phyloP scores from a whole-genome alignment of 2,329 filamentous ascomycete genomes.

The Fusarium denticulatum region DNA sequence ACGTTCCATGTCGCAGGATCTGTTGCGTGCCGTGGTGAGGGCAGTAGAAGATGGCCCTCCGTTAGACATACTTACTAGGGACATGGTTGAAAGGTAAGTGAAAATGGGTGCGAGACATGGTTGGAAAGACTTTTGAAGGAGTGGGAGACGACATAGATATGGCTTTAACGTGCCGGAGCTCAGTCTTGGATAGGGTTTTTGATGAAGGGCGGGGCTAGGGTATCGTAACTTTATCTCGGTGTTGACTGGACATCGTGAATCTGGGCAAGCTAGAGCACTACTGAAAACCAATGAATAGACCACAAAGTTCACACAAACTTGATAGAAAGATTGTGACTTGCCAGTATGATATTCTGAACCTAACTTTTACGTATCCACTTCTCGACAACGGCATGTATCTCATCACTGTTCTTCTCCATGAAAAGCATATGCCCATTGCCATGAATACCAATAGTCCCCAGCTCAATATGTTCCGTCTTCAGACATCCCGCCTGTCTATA shows the following conservation, averaged over 20 bases:
- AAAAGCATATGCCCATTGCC: constrained; percentile 41
- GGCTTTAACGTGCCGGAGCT: too few relatives aligned
- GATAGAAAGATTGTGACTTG: background rate
- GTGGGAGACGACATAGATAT: background rate
- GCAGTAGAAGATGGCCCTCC: fast-evolving
- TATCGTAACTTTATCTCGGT: background rate
- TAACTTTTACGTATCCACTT: constrained; percentile 13
- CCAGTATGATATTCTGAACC: background rate
- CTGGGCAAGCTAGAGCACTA: fast-evolving
- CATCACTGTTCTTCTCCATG: constrained; percentile 40
- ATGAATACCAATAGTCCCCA: constrained; percentile 30
- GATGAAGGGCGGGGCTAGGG: background rate
- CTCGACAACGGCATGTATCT: constrained; percentile 26
- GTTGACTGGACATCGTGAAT: background rate
- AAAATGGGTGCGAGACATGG: background rate
- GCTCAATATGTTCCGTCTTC: constrained; percentile 32
- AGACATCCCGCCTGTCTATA: constrained; percentile 36
- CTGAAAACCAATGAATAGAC: background rate
- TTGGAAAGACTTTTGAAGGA: background rate
- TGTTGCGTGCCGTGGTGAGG: background rate
- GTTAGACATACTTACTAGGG: background rate
- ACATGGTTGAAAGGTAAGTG: background rate
- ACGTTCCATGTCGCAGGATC: background rate
- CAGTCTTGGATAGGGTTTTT: background rate
- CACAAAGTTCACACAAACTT: fast-evolving